Conservation (phyloP, 2,329 filamentous ascomycete genomes). For the Torrubiellomyces zombiae region DNA sequence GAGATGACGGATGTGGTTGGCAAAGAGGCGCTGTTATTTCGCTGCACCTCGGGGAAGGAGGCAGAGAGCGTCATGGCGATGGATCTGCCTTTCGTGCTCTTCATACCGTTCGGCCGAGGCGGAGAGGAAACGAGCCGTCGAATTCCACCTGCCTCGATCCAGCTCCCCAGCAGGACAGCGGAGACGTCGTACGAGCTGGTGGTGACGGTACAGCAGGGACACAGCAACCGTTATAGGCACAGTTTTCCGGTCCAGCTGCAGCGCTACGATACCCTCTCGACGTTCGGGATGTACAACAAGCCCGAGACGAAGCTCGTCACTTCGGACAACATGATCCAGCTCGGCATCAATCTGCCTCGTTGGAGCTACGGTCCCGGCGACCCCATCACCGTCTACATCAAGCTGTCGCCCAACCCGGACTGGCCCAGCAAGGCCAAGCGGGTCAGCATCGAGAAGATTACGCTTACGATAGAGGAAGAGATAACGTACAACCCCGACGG, state of each 20-base stretch:
- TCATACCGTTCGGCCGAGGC: conserved; percentile 86
- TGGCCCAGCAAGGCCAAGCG: conserved; percentile 82
- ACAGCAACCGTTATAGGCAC: conserved; percentile 76
- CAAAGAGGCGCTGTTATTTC: conserved; percentile 85
- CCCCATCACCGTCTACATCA: conserved; percentile 91
- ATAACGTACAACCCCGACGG: conserved; percentile 98
- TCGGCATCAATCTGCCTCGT: conserved; percentile 80
- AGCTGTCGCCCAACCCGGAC: conserved; percentile 78
- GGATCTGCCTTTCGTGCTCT: conserved; percentile 93
- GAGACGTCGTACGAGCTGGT: conserved; percentile 96
- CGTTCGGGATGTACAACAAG: conserved; percentile 98
- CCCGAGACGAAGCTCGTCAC: conserved; percentile 77
- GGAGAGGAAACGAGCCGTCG: conserved; percentile 79
- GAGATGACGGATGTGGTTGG: conserved; percentile 87
- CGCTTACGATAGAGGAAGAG: conserved; percentile 86
- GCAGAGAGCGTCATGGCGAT: conserved; percentile 82
- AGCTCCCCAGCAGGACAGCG: conserved; percentile 80
- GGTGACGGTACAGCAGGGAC: conserved; percentile 85
- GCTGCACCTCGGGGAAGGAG: conserved; percentile 69
- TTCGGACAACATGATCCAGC: conserved; percentile 76
- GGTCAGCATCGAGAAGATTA: conserved; percentile 88
- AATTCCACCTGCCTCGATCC: conserved; percentile 82
- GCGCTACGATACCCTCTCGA: conserved; percentile 90
- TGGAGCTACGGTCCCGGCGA: conserved; percentile 96
- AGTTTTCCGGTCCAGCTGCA: conserved; percentile 79